Evolutionary conservation across 208 protist species (phyloP).

Genomic region (Zelonia costaricensis): DNA sequence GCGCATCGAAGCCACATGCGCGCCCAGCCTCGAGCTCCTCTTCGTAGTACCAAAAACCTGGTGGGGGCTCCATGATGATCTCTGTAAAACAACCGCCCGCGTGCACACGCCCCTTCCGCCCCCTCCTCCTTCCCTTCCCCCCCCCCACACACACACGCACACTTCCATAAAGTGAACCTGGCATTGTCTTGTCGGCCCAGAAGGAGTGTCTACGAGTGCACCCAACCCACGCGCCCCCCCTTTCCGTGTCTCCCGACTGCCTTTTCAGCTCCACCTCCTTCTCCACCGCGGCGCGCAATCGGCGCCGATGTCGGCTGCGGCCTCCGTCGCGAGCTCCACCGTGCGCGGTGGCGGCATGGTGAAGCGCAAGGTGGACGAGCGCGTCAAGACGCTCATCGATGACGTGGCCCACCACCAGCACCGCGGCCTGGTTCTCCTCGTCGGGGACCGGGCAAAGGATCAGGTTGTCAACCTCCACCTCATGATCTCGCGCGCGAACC

Average conservation of each 20-base stretch:
- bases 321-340: conserved; percentile 49
- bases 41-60: too few species aligned
- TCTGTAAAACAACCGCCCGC: too few species aligned
- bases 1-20: too few species aligned
- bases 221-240: background rate
- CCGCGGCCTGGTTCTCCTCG: conserved; percentile 97
- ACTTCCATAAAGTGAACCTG: too few species aligned
- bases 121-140: too few species aligned
- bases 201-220: too few species aligned
- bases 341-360: conserved; percentile 36
- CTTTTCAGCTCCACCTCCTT: background rate
- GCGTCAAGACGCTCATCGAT: conserved; percentile 96
- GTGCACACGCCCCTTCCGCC: too few species aligned
- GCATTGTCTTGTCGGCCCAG: too few species aligned
- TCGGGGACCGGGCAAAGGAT: conserved; percentile 97
- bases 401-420: conserved; percentile 96
- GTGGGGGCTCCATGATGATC: too few species aligned
- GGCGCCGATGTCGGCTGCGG: conserved; percentile 30
- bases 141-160: too few species aligned
- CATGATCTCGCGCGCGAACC: conserved; percentile 97
- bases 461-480: conserved; percentile 99
- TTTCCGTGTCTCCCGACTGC: background rate
- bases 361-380: conserved; percentile 94
- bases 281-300: background rate
- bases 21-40: too few species aligned